Percentiles rank a stretch among this genome's conserved stretches.
These are phyloP conservation scores for Yamadazyma kanchanaburiensis DNA, from an alignment of 1,139 yeast species.

Conservation along the genomic window DNA sequence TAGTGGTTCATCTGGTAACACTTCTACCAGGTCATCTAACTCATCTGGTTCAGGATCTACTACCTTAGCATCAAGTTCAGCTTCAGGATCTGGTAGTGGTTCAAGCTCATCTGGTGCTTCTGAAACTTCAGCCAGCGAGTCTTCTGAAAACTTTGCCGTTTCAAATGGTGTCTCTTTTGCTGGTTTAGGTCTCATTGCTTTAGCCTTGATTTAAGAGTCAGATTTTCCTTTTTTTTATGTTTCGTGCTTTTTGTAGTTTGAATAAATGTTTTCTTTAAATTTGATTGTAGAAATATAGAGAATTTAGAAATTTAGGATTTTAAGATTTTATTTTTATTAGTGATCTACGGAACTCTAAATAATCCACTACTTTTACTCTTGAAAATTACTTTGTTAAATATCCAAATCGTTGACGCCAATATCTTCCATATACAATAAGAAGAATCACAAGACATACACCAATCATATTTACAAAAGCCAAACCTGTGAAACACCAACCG, in stretches of 20 bases:
- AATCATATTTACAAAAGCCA: constrained; percentile 40
- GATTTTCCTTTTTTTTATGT: not conserved
- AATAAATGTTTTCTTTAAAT: constrained; percentile 18
- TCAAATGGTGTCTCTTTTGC: constrained; percentile 1
- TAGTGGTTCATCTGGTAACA: not conserved
- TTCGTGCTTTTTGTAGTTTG: not conserved
- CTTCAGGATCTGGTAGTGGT: not conserved
- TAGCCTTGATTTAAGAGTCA: constrained; percentile 1
- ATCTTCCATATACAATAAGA: not conserved
- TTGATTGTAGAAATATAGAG: too few species aligned
- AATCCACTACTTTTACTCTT: too few species aligned
- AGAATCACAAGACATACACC: constrained; percentile 9
- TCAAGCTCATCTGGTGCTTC: not conserved
- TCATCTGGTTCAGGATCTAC: not conserved
- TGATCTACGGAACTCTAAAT: too few species aligned
- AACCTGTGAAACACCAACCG: constrained; percentile 61
- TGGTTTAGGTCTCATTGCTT: constrained; percentile 3
- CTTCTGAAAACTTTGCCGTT: not conserved
- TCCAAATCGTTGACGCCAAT: not conserved
- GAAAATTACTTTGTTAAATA: not conserved
- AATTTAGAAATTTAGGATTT: too few species aligned
- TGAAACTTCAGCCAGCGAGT: not conserved
- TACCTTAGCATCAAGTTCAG: not conserved
- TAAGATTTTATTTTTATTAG: too few species aligned
- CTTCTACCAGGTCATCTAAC: not conserved